These are phyloP conservation scores for Glarea lozoyensis DNA, from an alignment of 495 filamentous ascomycete genomes.

Conservation along the genomic window DNA sequence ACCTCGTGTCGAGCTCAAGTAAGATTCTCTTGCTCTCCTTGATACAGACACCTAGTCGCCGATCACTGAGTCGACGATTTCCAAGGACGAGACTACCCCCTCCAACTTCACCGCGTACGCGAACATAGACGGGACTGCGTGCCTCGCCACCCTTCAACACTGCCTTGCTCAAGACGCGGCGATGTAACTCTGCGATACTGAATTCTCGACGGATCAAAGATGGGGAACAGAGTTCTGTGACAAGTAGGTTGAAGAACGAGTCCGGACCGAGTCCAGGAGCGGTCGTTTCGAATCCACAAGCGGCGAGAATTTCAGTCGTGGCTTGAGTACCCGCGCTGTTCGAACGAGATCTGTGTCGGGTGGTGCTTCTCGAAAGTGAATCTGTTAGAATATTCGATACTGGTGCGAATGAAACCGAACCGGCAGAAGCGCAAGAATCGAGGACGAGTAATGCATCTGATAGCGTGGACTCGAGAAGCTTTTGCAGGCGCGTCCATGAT, in stretches of 20 bases:
- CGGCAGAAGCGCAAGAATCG: background rate
- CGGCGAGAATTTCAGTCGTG: background rate
- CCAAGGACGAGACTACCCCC: background rate
- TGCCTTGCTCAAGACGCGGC: background rate
- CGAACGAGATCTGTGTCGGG: background rate
- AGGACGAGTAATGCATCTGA: background rate
- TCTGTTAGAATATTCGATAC: background rate
- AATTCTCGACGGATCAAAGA: background rate
- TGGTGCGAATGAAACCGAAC: background rate
- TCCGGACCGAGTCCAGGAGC: background rate
- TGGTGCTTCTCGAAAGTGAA: too few species aligned
- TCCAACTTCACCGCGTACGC: background rate
- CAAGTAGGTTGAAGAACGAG: background rate
- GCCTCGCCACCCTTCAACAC: background rate
- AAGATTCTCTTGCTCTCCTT: too few species aligned
- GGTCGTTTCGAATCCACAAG: background rate
- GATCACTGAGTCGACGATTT: too few species aligned
- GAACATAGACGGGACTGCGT: background rate
- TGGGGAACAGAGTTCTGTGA: background rate
- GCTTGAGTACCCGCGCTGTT: background rate
- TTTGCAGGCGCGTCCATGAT: background rate
- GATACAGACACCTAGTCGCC: too few species aligned
- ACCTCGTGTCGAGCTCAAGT: too few species aligned
- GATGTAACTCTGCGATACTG: background rate
- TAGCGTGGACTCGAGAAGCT: background rate